Conservation (phyloP, 176 grass and related monocot species). For the Carex parvula region DNA sequence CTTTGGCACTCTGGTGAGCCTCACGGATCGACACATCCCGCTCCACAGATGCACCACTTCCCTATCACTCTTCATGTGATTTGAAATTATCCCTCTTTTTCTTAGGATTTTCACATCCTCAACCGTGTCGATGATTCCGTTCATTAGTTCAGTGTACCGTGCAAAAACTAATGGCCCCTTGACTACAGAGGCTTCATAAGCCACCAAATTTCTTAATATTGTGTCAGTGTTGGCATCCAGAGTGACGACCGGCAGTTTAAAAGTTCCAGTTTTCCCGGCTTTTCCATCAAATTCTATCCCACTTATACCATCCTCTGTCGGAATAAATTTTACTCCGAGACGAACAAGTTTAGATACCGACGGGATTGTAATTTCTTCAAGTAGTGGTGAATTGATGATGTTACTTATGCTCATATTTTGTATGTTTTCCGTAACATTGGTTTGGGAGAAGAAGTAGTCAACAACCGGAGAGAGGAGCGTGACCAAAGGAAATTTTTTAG, state of each 20-base stretch:
- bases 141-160: conserved; percentile 79
- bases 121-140: conserved; percentile 66
- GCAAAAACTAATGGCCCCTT: conserved; percentile 56
- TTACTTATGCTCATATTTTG: conserved; percentile 15
- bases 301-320: conserved; percentile 40
- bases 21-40: conserved; percentile 55
- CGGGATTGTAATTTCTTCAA: conserved; percentile 76
- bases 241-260: conserved; percentile 47
- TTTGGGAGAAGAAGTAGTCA: conserved; percentile 31
- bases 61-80: conserved; percentile 73
- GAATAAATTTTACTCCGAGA: conserved; percentile 43
- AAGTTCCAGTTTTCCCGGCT: conserved; percentile 23
- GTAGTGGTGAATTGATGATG: conserved; percentile 40
- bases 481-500: conserved; percentile 44
- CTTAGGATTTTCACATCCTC: conserved; percentile 58
- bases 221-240: conserved; percentile 60
- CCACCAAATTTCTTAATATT: conserved; percentile 62
- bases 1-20: conserved; percentile 51
- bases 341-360: conserved; percentile 49
- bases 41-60: conserved; percentile 63
- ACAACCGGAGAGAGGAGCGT: conserved; percentile 40
- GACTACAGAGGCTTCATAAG: conserved; percentile 56
- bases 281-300: conserved; percentile 49
- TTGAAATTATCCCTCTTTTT: conserved; percentile 47
- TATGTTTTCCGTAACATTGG: conserved; percentile 12